Percentiles rank a stretch among this genome's conserved stretches.
phyloP scores from a whole-genome alignment of 257 asterid genomes.

The Nicotiana tomentosiformis region DNA sequence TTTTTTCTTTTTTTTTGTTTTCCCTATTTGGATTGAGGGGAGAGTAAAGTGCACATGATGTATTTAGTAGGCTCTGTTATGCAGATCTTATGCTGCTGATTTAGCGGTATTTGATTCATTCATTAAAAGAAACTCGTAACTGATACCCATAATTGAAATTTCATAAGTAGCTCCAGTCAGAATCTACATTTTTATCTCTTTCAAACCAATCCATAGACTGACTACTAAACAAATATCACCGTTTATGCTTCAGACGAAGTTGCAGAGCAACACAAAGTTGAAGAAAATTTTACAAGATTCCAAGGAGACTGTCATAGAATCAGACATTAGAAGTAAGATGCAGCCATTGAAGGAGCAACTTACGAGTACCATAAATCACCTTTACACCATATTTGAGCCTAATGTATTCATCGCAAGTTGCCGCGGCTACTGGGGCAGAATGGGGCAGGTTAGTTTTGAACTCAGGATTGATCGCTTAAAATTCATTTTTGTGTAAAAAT shows the following conservation, averaged over 20 bases:
- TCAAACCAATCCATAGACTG: neutral
- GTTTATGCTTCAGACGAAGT: constrained; percentile 26
- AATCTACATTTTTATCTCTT: neutral
- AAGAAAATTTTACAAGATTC: constrained; percentile 47
- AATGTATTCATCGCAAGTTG: constrained; percentile 41
- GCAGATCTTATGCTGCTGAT: neutral
- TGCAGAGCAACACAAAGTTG: constrained; percentile 38
- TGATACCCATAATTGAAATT: neutral
- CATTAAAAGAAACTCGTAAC: neutral
- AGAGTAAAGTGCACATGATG: constrained; percentile 1
- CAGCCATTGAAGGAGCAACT: constrained; percentile 44
- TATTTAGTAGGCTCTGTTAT: neutral
- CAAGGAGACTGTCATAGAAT: constrained; percentile 34
- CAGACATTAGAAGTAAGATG: constrained; percentile 43
- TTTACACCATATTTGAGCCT: constrained; percentile 34
- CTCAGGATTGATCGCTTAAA: neutral
- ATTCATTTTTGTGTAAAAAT: neutral
- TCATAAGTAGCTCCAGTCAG: neutral
- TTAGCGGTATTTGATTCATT: neutral
- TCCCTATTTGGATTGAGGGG: neutral
- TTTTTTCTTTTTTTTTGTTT: neutral
- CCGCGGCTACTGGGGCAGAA: constrained; percentile 51
- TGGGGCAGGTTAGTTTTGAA: constrained; percentile 36
- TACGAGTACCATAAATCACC: constrained; percentile 32
- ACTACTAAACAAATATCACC: neutral